phyloP scores from a whole-genome alignment of 148 eudicot species.

The Simmondsia chinensis region DNA sequence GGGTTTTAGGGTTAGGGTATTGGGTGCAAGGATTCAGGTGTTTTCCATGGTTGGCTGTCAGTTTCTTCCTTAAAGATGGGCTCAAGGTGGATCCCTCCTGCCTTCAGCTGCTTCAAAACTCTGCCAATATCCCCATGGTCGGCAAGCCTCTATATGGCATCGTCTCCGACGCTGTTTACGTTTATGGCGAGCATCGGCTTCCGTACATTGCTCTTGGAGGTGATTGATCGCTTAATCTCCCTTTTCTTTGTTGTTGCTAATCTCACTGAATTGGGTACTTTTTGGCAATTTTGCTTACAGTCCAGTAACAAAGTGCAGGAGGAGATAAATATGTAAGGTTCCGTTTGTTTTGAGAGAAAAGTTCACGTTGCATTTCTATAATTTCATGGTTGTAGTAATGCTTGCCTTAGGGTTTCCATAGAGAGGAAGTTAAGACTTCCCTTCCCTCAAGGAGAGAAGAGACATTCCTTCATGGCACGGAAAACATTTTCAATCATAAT shows the following conservation, averaged over 20 bases:
- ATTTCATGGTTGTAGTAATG: too few species aligned
- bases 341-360: too few species aligned
- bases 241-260: not conserved
- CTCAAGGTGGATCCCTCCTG: conserved; percentile 65
- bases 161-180: conserved; percentile 61
- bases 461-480: too few species aligned
- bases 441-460: too few species aligned
- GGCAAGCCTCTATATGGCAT: conserved; percentile 83
- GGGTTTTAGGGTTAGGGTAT: conserved; percentile 60
- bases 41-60: conserved; percentile 86
- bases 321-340: too few species aligned
- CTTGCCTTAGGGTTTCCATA: too few species aligned
- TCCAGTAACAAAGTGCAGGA: too few species aligned
- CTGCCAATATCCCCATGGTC: conserved; percentile 88
- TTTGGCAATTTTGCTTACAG: too few species aligned
- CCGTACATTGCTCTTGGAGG: conserved; percentile 95
- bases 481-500: too few species aligned
- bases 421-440: too few species aligned
- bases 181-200: conserved; percentile 70
- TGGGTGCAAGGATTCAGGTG: conserved; percentile 91
- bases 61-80: conserved; percentile 72
- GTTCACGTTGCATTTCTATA: too few species aligned
- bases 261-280: too few species aligned
- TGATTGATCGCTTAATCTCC: conserved; percentile 3
- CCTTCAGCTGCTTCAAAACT: conserved; percentile 62